A percentile compares a stretch with the other conserved stretches of the same genome.
Evolutionary conservation across 139 green algal genomes (phyloP).

Genomic region (Tetratostichococcus sp.): DNA sequence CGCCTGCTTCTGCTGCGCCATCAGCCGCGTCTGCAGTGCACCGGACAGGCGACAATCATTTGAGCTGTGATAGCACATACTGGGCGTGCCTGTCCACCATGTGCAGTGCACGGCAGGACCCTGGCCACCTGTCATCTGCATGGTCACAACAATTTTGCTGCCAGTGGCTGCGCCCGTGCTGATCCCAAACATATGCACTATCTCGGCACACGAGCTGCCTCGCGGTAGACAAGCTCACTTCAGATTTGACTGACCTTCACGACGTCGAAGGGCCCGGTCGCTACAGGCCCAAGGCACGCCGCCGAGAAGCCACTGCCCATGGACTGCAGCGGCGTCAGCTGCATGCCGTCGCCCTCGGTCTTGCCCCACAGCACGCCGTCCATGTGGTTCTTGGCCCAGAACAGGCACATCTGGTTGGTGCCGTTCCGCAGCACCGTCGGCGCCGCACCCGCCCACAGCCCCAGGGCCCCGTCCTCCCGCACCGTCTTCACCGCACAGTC

Average conservation of each 20-base stretch:
- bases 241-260: slow-evolving; percentile 70
- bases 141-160: no score
- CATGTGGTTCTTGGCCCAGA: slow-evolving; percentile 85
- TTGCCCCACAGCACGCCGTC: slow-evolving; percentile 78
- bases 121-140: no score
- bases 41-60: no score
- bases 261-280: slow-evolving; percentile 92
- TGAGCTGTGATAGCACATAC: no score
- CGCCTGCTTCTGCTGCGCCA: slow-evolving; percentile 70
- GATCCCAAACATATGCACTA: no score
- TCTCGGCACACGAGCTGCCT: no score
- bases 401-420: slow-evolving; percentile 96
- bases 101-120: no score
- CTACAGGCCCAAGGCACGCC: slow-evolving; percentile 74
- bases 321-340: slow-evolving; percentile 68
- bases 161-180: no score
- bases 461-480: slow-evolving; percentile 75
- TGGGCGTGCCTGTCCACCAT: no score
- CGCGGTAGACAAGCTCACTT: no score
- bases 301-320: slow-evolving; percentile 84
- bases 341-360: slow-evolving; percentile 74
- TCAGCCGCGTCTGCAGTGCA: slow-evolving; percentile 70
- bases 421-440: slow-evolving; percentile 91
- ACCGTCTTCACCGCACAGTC: slow-evolving; percentile 78
- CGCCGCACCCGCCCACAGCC: slow-evolving; percentile 82